Conservation (phyloP, 176 grass and related monocot species). For the Ananas comosus region DNA sequence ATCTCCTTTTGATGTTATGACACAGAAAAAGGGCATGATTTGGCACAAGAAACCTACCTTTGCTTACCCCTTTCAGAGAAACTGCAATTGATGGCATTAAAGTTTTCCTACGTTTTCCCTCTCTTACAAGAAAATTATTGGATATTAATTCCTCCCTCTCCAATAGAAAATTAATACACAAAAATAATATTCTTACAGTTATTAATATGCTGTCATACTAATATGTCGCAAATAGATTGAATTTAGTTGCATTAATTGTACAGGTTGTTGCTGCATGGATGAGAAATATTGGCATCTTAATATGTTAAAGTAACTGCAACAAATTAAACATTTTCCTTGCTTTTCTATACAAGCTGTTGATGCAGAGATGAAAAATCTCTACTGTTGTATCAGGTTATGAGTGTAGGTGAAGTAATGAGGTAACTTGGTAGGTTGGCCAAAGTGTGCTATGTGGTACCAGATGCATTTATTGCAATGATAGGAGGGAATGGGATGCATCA, state of each 20-base stretch:
- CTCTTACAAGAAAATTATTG: conserved; percentile 5
- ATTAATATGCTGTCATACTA: no score
- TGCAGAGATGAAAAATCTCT: neutral
- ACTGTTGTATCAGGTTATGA: neutral
- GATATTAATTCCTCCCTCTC: no score
- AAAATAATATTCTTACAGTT: no score
- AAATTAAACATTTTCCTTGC: neutral
- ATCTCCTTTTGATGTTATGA: conserved; percentile 19
- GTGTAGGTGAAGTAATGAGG: conserved; percentile 11
- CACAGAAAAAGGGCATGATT: conserved; percentile 21
- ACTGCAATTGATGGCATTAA: conserved; percentile 25
- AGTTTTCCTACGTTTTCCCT: conserved; percentile 8
- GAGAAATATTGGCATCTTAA: no score
- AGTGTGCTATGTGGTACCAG: conserved; percentile 12
- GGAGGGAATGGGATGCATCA: conserved; percentile 24
- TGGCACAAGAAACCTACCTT: conserved; percentile 27
- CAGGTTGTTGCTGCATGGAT: no score
- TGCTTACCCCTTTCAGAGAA: conserved; percentile 15
- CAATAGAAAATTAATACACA: no score
- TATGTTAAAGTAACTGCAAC: no score
- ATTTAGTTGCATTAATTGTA: no score
- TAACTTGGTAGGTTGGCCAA: conserved; percentile 33
- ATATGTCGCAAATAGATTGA: no score
- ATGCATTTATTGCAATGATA: conserved; percentile 53
- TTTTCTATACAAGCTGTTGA: neutral